A percentile compares a stretch with the other conserved stretches of the same genome.
phyloP scores from a whole-genome alignment of 805 yeast species.

The Spathaspora gorwiae region DNA sequence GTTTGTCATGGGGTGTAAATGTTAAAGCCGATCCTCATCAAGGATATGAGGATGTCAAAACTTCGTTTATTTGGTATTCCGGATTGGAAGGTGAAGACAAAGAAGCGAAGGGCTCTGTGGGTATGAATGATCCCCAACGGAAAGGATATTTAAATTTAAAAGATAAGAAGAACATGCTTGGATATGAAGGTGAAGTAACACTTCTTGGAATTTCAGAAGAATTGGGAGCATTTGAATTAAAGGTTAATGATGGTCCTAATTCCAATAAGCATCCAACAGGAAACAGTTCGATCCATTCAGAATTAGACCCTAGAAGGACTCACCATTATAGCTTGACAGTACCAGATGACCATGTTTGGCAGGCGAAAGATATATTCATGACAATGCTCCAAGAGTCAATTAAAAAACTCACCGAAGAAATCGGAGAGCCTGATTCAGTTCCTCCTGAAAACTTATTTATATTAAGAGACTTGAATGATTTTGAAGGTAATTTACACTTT shows the following conservation, averaged over 20 bases:
- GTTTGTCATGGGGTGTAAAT: conserved; percentile 76
- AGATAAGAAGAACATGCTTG: conserved; percentile 19
- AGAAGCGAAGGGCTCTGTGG: not conserved
- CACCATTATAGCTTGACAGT: conserved; percentile 67
- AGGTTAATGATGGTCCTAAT: conserved; percentile 52
- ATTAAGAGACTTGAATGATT: conserved; percentile 53
- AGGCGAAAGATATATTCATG: conserved; percentile 69
- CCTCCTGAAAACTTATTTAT: conserved; percentile 50
- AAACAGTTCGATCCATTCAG: conserved; percentile 25
- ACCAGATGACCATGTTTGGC: conserved; percentile 73
- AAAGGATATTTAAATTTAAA: conserved; percentile 24
- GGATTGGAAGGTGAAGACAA: conserved; percentile 60
- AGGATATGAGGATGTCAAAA: conserved; percentile 44
- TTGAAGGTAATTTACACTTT: conserved; percentile 73
- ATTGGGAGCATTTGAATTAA: conserved; percentile 62
- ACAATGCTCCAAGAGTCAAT: conserved; percentile 68
- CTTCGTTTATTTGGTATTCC: conserved; percentile 72
- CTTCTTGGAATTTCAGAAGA: conserved; percentile 49
- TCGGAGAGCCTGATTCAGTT: conserved; percentile 18
- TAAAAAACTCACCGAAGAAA: conserved; percentile 33
- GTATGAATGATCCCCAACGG: conserved; percentile 1
- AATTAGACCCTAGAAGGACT: conserved; percentile 53
- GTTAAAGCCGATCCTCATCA: conserved; percentile 61
- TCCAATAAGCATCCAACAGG: conserved; percentile 40
- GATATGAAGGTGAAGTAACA: conserved; percentile 35